phyloP scores from a whole-genome alignment of 805 yeast species.

The Metschnikowia rubicola region DNA sequence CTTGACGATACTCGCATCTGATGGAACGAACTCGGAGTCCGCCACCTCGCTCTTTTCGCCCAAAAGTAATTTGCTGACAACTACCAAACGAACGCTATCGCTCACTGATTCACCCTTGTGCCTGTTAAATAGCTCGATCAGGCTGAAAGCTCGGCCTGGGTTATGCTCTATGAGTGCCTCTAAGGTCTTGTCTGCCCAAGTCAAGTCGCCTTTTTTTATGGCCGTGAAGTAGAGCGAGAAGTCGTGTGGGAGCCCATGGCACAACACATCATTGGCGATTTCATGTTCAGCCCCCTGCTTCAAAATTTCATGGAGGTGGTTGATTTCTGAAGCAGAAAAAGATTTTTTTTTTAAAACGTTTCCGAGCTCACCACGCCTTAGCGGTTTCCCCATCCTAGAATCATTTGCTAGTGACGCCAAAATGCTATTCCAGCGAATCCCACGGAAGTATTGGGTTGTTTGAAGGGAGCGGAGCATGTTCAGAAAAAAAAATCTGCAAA shows the following conservation, averaged over 20 bases:
- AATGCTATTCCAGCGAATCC: conserved; percentile 7
- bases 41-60: conserved; percentile 36
- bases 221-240: conserved; percentile 30
- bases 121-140: conserved; percentile 45
- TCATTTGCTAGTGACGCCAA: conserved; percentile 1
- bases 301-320: conserved; percentile 9
- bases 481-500: neutral
- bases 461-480: neutral
- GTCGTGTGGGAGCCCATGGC: conserved; percentile 20
- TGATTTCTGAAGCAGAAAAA: conserved; percentile 2
- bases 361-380: neutral
- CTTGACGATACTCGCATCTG: conserved; percentile 10
- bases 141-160: conserved; percentile 52
- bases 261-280: conserved; percentile 19
- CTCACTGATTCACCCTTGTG: conserved; percentile 19
- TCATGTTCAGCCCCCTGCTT: conserved; percentile 2
- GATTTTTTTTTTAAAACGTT: neutral
- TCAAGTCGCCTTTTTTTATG: conserved; percentile 9
- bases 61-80: conserved; percentile 34
- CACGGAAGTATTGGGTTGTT: neutral
- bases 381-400: neutral
- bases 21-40: conserved; percentile 24
- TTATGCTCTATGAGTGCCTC: conserved; percentile 27
- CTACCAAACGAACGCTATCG: conserved; percentile 22
- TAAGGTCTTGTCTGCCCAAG: conserved; percentile 16